Base-by-base conservation (phyloP, 768 basidiomycete species). In the Boletus rex-veris region DNA sequence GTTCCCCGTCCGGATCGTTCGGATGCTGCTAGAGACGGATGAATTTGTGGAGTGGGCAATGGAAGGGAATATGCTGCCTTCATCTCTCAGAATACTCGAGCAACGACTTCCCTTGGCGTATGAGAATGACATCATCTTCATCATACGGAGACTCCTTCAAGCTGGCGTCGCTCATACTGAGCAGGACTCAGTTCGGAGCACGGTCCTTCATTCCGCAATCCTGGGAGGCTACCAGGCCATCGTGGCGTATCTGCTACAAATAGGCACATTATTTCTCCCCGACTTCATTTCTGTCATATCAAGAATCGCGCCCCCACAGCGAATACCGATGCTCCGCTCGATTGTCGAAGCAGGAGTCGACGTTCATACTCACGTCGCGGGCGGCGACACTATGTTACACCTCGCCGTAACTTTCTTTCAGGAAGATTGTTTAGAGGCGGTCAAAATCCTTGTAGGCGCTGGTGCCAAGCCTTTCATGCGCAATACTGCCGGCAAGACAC, bases 1-100 rank as follows among this genome's bases (percentile, higher is more conserved):
- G 12, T 58, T 44, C 40, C 45, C 56, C 16, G 15, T 51, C n/a
- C 57, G 44, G 4, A 28, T 58, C 21, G 19, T 26, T 9, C 16
- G 44, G 48, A 57, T 21, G 45, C 30, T 58, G 28, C 21, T 58
- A 1, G 18, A 58, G 40, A 58, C 55, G 1, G 44, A 51, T 11
- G 16, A 58, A 40, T 58, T 58, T 11, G 1, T 36, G 31, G 55
- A 58, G 10, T 58, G 57, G 57, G 55, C 57, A 14, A 6, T 11
- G n/a, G 55, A 45, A 16, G 15, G 39, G 30, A 45, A 46, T 28
- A 21, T 5, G 28, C 18, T 46, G 28, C 48, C 35, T 10, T 58
- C 55, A 2, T 48, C 39, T 28, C 9, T 33, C 6, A 16, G 8
- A n/a, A 14, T 56, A 26, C 55, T 56, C 14, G 40, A 43, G 41